phyloP scores from a whole-genome alignment of 768 basidiomycete genomes.

The Coprinellus micaceus region DNA sequence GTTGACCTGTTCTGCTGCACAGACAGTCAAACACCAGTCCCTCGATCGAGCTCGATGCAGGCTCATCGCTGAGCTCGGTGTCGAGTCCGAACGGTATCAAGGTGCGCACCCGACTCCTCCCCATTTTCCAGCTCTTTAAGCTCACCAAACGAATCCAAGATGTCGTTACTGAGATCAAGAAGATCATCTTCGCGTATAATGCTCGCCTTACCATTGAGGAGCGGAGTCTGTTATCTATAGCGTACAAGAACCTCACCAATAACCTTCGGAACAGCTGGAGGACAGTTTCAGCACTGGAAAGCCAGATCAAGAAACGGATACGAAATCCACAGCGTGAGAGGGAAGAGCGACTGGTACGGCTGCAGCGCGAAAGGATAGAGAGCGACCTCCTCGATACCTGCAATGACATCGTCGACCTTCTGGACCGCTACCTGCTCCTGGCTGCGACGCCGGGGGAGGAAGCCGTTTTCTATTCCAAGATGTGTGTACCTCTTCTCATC shows the following conservation, averaged over 20 bases:
- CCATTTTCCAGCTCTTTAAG: not conserved
- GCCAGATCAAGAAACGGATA: conserved; percentile 46
- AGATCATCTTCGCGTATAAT: conserved; percentile 62
- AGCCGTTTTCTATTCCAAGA: conserved; percentile 87
- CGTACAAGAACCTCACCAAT: conserved; percentile 89
- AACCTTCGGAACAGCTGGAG: conserved; percentile 83
- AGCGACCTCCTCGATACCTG: conserved; percentile 72
- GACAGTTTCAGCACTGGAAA: conserved; percentile 71
- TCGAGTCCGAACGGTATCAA: conserved; percentile 86
- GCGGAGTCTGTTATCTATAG: conserved; percentile 83
- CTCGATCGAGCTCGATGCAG: conserved; percentile 37
- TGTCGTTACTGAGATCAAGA: conserved; percentile 76
- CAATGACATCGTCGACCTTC: conserved; percentile 69
- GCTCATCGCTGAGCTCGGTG: conserved; percentile 76
- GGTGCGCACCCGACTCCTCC: conserved; percentile 39
- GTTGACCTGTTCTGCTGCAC: not conserved
- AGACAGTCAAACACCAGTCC: not conserved
- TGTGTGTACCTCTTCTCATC: conserved; percentile 42
- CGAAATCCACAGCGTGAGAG: conserved; percentile 38
- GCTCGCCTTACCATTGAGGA: conserved; percentile 77
- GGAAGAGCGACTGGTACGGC: conserved; percentile 64
- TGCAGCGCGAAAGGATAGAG: conserved; percentile 74
- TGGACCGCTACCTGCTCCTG: conserved; percentile 48
- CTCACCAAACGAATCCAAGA: conserved; percentile 36
- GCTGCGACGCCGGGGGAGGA: conserved; percentile 72